A percentile compares a stretch with the other conserved stretches of the same genome.
These are phyloP conservation scores for Chaetomium globosum DNA, from an alignment of 2,329 filamentous ascomycete genomes.

Conservation along the genomic window DNA sequence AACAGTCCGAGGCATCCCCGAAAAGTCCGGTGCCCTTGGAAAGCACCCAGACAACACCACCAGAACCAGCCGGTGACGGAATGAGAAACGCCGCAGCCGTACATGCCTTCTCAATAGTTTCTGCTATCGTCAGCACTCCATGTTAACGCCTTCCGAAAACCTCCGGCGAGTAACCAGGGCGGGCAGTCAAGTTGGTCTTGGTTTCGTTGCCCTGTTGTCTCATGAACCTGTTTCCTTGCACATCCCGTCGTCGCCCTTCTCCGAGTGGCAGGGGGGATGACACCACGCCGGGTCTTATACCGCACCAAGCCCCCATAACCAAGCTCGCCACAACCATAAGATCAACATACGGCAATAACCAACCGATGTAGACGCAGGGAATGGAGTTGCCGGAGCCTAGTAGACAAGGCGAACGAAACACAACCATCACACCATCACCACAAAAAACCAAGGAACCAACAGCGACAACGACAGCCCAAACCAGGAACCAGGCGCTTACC, in stretches of 20 bases:
- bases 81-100: not conserved
- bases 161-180: not conserved
- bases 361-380: not conserved
- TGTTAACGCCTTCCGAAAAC: not conserved
- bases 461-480: too few relatives aligned
- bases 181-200: not conserved
- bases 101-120: not conserved
- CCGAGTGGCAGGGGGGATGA: not conserved
- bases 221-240: not conserved
- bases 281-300: not conserved
- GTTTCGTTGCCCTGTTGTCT: not conserved
- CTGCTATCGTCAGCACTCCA: not conserved
- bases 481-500: not conserved
- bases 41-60: not conserved
- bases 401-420: slow-evolving; percentile 3
- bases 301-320: not conserved
- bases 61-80: not conserved
- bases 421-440: not conserved
- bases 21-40: not conserved
- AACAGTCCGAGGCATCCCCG: not conserved
- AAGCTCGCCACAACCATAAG: not conserved
- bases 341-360: not conserved
- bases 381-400: not conserved
- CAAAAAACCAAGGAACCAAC: not conserved
- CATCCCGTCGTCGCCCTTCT: not conserved